Base-by-base conservation (phyloP, 768 basidiomycete genomes). In the Omphalotus guepiniiformis region DNA sequence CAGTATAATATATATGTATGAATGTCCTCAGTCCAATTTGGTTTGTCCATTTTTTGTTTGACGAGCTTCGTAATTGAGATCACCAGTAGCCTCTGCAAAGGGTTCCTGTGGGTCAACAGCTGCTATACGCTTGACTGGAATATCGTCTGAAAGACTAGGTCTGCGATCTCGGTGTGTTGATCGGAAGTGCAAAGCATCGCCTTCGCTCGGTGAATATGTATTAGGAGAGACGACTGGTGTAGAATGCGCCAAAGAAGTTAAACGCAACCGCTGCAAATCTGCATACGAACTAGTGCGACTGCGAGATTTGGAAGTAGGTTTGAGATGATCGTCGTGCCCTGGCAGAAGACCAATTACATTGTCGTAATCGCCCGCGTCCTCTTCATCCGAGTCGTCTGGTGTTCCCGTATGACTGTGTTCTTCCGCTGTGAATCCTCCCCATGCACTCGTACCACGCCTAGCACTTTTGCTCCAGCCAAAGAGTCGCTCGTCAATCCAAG, bases 401-500 rank as follows among this genome's bases (percentile, higher is more conserved):
- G 85, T 87, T 30, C 69, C 75, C 16, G 82, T 70, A 39, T 83
- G 68, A 67, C 79, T 88, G 60, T 63, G 70, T 59, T 83, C 82
- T 40, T 78, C 80, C 56, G 65, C 69, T 32, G 64, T 65, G 25
- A 60, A 62, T 15, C 80, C 87, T 26, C 80, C 80, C 92, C 91
- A 93, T n/a, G 82, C 89, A 57, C 85, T 89, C 2, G 89, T 90
- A n/a, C 91, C 88, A 39, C 79, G 80, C 40, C 67, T 70, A 1
- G 88, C 78, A 55, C 85, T 89, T 44, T 80, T 75, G 63, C 82
- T 83, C 93, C 90, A 95, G 36, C 93, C 93, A 60, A 95, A 96
- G 21, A 96, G 75, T 6, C 89, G 83, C 65, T 95, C 93, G 63
- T 96, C 93, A 13, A 95, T 76, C 92, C 92, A 95, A 12, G 86